A percentile compares a stretch with the other conserved stretches of the same genome.
phyloP scores from a whole-genome alignment of 495 filamentous ascomycete species.

The Xylaria grammica region DNA sequence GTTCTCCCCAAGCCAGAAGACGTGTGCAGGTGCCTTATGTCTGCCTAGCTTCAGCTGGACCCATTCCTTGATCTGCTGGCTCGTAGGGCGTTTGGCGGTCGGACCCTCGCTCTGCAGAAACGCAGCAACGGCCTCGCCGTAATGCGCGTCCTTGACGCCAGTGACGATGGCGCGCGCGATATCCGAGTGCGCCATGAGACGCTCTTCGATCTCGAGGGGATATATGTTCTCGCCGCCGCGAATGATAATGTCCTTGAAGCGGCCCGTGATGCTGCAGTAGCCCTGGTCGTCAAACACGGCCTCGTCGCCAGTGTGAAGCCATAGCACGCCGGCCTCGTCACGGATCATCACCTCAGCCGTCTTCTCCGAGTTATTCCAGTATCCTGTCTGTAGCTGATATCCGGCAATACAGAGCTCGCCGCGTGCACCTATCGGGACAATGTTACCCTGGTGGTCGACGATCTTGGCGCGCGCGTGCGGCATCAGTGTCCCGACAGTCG shows the following conservation, averaged over 20 bases:
- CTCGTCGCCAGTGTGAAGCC: constrained; percentile 75
- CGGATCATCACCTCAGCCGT: constrained; percentile 65
- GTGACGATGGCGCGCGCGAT: constrained; percentile 65
- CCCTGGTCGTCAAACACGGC: constrained; percentile 68
- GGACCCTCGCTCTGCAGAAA: constrained; percentile 55
- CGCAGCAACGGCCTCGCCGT: constrained; percentile 70
- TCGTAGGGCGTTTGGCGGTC: constrained; percentile 40
- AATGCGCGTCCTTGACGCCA: constrained; percentile 65
- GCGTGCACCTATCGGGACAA: constrained; percentile 62
- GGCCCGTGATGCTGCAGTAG: constrained; percentile 67
- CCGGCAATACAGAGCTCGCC: constrained; percentile 73
- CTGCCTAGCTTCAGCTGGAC: constrained; percentile 64
- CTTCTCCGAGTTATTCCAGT: constrained; percentile 74
- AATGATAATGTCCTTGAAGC: constrained; percentile 72
- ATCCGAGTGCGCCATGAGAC: constrained; percentile 61
- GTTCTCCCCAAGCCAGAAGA: constrained; percentile 69
- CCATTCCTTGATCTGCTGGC: constrained; percentile 63
- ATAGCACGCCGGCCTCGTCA: constrained; percentile 63
- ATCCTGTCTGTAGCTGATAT: constrained; percentile 70
- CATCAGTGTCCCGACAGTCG: constrained; percentile 69
- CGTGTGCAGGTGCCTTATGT: constrained; percentile 69
- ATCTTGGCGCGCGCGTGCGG: constrained; percentile 73
- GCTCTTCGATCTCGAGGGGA: constrained; percentile 73
- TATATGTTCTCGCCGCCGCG: constrained; percentile 69
- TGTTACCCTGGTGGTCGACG: constrained; percentile 61